Conservation (phyloP, 345 rosid species). For the Murraya koenigii region DNA sequence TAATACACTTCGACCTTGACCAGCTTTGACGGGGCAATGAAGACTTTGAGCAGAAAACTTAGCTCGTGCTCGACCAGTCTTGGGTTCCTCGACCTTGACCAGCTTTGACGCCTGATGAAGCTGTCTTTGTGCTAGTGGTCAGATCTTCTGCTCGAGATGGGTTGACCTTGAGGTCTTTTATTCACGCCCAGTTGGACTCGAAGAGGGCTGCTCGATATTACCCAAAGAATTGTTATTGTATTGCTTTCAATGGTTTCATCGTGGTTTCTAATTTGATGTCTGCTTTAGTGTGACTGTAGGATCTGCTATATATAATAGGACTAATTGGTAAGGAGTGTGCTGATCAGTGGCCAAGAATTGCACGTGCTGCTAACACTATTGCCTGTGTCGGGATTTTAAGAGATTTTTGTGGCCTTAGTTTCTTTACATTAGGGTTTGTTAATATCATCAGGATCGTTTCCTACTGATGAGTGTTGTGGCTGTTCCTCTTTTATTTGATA, state of each 20-base stretch:
- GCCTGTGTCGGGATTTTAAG: constrained; percentile 20
- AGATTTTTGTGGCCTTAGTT: background rate
- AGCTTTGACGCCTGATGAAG: too few relatives aligned
- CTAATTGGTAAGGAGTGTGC: constrained; percentile 69
- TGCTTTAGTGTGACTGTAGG: constrained; percentile 25
- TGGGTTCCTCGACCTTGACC: too few relatives aligned
- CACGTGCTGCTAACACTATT: constrained; percentile 73
- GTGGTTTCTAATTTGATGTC: background rate
- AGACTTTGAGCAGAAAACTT: too few relatives aligned
- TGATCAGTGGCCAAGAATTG: constrained; percentile 80
- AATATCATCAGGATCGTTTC: background rate
- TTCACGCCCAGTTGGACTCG: too few relatives aligned
- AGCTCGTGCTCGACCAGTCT: too few relatives aligned
- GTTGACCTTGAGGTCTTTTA: too few relatives aligned
- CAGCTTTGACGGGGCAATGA: too few relatives aligned
- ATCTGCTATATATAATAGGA: constrained; percentile 50
- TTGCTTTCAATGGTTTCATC: background rate
- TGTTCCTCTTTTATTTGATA: background rate
- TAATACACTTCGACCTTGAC: too few relatives aligned
- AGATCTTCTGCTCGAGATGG: too few relatives aligned
- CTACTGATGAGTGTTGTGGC: background rate
- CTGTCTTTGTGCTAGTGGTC: too few relatives aligned
- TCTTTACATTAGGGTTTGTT: background rate
- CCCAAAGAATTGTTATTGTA: too few relatives aligned
- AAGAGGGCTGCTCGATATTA: too few relatives aligned